Percentiles rank a stretch among this genome's conserved stretches.
Evolutionary conservation across 768 basidiomycete species (phyloP).

Genomic region (Chalciporus sphaerocephalus): DNA sequence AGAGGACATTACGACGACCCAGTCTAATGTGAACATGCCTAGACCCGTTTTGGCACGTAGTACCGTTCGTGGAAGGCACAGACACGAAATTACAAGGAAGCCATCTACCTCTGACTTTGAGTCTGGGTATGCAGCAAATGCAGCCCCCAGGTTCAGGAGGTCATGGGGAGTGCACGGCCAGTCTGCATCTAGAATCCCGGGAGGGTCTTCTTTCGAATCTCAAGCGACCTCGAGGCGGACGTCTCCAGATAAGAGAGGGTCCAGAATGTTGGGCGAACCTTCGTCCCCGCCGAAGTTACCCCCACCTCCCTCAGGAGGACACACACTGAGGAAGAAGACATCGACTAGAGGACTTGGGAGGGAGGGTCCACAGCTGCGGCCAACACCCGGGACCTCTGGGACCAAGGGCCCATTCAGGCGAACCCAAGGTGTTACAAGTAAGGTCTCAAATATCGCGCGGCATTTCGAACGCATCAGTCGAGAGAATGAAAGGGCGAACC

Average conservation of each 20-base stretch:
- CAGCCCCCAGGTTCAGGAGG: slow-evolving; percentile 72
- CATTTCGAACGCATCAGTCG: slow-evolving; percentile 84
- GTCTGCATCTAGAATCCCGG: slow-evolving; percentile 49
- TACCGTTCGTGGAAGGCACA: slow-evolving; percentile 45
- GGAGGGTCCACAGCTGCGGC: slow-evolving; percentile 41
- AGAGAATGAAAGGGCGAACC: slow-evolving; percentile 69
- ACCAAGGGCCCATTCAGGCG: slow-evolving; percentile 56
- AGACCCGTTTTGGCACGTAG: slow-evolving; percentile 31
- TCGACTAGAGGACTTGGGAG: slow-evolving; percentile 31
- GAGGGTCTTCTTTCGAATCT: slow-evolving; percentile 49
- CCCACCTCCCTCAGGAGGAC: slow-evolving; percentile 28
- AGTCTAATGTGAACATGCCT: slow-evolving; percentile 17
- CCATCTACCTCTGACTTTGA: slow-evolving; percentile 82
- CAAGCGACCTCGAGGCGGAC: slow-evolving; percentile 55
- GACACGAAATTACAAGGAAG: slow-evolving; percentile 44
- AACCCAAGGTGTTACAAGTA: slow-evolving; percentile 48
- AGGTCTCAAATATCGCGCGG: slow-evolving; percentile 84
- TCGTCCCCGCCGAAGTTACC: slow-evolving; percentile 25
- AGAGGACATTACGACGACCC: slow-evolving; percentile 42
- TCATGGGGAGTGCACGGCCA: slow-evolving; percentile 32
- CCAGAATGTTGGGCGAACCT: slow-evolving; percentile 36
- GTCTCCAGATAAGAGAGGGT: slow-evolving; percentile 68
- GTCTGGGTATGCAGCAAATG: slow-evolving; percentile 88
- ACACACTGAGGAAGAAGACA: slow-evolving; percentile 36
- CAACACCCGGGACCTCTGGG: slow-evolving; percentile 30